phyloP scores from a whole-genome alignment of 306 rosid species.

The Quercus gilva region DNA sequence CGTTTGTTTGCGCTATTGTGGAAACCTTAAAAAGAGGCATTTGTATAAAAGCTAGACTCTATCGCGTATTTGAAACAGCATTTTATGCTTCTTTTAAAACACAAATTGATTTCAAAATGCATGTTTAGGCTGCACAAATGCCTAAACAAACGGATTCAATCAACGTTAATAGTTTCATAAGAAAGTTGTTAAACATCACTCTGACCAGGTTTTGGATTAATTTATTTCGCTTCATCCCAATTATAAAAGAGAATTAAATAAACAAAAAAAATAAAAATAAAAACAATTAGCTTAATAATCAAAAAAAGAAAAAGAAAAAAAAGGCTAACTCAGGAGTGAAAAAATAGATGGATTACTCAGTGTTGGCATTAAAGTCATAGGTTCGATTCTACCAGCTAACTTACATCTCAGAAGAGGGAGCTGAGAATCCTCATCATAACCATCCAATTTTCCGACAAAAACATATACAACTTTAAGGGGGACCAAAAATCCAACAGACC shows the following conservation, averaged over 20 bases:
- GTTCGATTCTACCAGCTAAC: constrained; percentile 47
- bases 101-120: too few relatives aligned
- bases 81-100: too few relatives aligned
- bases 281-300: neutral
- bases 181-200: too few relatives aligned
- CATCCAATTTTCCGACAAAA: neutral
- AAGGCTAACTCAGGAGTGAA: neutral
- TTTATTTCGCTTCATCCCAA: constrained; percentile 34
- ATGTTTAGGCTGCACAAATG: too few relatives aligned
- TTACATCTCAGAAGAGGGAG: constrained; percentile 44
- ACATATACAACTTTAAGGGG: neutral
- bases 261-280: too few relatives aligned
- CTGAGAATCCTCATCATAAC: constrained; percentile 36
- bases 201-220: constrained; percentile 35
- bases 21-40: too few relatives aligned
- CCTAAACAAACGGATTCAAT: too few relatives aligned
- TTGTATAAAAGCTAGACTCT: too few relatives aligned
- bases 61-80: too few relatives aligned
- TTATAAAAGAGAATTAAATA: neutral
- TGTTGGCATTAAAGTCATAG: constrained; percentile 26
- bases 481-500: neutral
- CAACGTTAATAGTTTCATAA: too few relatives aligned
- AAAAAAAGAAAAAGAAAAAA: neutral
- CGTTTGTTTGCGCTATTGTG: too few relatives aligned
- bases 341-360: constrained; percentile 17